phyloP scores from a whole-genome alignment of 2,329 filamentous ascomycete genomes.

The Penicillium digitatum region DNA sequence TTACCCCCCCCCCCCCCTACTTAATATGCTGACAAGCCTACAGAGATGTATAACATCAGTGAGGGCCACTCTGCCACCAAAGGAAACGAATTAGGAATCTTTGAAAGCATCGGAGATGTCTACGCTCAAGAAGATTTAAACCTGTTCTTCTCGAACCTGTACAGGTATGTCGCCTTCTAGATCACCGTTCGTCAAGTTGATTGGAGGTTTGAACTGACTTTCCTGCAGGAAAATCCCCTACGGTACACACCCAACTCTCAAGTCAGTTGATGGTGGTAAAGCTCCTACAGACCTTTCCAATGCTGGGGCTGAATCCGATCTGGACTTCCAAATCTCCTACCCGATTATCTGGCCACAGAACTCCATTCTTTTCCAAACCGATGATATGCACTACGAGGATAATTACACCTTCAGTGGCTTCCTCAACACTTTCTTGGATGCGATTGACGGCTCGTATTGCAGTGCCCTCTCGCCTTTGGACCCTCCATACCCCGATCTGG shows the following conservation, averaged over 20 bases:
- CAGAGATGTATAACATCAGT: constrained; percentile 45
- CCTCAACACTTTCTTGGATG: constrained; percentile 48
- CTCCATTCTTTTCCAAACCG: constrained; percentile 47
- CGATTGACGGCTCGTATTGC: constrained; percentile 50
- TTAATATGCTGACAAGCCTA: constrained; percentile 7
- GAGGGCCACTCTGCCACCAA: constrained; percentile 36
- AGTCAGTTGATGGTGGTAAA: constrained; percentile 41
- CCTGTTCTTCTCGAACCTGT: constrained; percentile 39
- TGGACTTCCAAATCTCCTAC: constrained; percentile 48
- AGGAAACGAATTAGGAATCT: constrained; percentile 47
- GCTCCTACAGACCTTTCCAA: constrained; percentile 30
- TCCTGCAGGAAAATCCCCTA: constrained; percentile 31
- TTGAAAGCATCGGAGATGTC: constrained; percentile 44
- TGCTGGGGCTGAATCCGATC: constrained; percentile 40
- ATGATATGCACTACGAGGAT: constrained; percentile 40
- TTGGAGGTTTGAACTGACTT: constrained; percentile 16
- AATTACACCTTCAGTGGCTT: constrained; percentile 41
- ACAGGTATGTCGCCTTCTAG: constrained; percentile 19
- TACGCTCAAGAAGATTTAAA: constrained; percentile 47
- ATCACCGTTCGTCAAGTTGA: neutral
- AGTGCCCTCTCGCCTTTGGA: constrained; percentile 42
- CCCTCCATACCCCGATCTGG: constrained; percentile 42
- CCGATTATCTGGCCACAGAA: constrained; percentile 51
- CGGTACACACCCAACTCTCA: constrained; percentile 39
- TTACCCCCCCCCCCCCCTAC: neutral